Percentiles rank a stretch among this genome's conserved stretches.
These are phyloP conservation scores for Nicotiana noctiflora DNA, from an alignment of 257 asterid species.

Conservation along the genomic window DNA sequence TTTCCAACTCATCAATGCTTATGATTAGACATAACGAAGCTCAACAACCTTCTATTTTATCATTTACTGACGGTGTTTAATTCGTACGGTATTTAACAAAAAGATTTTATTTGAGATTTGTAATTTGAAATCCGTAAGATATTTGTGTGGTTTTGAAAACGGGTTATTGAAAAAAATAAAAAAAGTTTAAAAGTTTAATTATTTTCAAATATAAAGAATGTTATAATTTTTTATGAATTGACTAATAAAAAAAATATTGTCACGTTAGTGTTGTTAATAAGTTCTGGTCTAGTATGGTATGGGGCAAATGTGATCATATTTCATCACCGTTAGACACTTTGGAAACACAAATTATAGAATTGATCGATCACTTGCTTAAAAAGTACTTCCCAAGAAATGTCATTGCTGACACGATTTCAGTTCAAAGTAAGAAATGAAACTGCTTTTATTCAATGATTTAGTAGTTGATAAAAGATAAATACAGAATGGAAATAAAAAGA, in stretches of 20 bases:
- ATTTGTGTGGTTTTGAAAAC: too few relatives aligned
- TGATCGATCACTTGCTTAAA: neutral
- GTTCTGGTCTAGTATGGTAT: neutral
- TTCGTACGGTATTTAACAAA: too few relatives aligned
- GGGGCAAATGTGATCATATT: neutral
- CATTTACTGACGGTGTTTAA: too few relatives aligned
- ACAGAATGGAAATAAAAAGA: neutral
- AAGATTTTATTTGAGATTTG: too few relatives aligned
- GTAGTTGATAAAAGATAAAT: neutral
- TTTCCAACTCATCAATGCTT: neutral
- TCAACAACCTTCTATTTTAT: neutral
- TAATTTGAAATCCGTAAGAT: too few relatives aligned
- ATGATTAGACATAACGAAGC: neutral
- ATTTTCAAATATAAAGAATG: too few relatives aligned
- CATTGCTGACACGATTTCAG: neutral
- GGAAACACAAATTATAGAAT: neutral
- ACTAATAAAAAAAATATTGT: too few relatives aligned
- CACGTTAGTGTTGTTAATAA: neutral
- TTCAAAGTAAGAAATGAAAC: neutral
- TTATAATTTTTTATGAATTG: too few relatives aligned
- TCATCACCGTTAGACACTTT: neutral
- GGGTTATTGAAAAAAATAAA: too few relatives aligned
- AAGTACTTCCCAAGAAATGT: neutral
- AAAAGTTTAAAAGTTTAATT: too few relatives aligned
- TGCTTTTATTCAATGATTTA: neutral